Conservation (phyloP, 257 asterid genomes). For the Ehretia macrophylla region DNA sequence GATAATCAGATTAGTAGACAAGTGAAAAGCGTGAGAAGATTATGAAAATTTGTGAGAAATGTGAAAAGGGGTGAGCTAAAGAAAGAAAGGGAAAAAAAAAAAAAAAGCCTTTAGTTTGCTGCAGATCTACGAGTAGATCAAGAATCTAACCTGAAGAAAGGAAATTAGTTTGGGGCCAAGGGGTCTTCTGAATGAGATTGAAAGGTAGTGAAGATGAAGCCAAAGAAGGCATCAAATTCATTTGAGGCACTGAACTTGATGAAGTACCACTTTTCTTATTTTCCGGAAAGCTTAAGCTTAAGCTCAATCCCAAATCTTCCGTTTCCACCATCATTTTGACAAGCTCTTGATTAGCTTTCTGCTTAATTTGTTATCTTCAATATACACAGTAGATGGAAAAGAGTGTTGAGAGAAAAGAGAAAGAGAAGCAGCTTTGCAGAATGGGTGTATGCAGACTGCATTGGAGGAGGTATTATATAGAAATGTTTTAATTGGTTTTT, state of each 20-base stretch:
- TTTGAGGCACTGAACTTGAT: constrained; percentile 15
- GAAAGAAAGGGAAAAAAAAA: too few relatives aligned
- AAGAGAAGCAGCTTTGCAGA: neutral
- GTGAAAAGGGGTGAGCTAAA: neutral
- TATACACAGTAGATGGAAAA: too few relatives aligned
- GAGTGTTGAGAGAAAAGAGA: neutral
- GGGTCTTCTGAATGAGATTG: constrained; percentile 22
- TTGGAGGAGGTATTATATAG: neutral
- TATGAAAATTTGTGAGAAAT: neutral
- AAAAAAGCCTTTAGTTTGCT: constrained; percentile 1
- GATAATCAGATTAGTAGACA: too few relatives aligned
- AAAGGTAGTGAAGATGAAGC: constrained; percentile 22
- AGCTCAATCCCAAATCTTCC: constrained; percentile 69
- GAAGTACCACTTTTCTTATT: constrained; percentile 12
- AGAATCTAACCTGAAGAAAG: constrained; percentile 51
- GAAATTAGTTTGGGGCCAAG: constrained; percentile 39
- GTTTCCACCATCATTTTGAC: constrained; percentile 43
- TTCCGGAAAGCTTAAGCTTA: constrained; percentile 53
- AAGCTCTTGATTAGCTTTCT: neutral
- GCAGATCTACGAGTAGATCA: constrained; percentile 9
- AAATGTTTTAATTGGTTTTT: neutral
- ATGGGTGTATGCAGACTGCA: neutral
- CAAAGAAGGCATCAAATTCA: constrained; percentile 42
- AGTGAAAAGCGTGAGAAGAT: constrained; percentile 3
- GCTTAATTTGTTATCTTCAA: neutral